Percentiles rank a stretch among this genome's conserved stretches.
Conservation (phyloP, 148 eudicot species). For the Drosera capensis region DNA sequence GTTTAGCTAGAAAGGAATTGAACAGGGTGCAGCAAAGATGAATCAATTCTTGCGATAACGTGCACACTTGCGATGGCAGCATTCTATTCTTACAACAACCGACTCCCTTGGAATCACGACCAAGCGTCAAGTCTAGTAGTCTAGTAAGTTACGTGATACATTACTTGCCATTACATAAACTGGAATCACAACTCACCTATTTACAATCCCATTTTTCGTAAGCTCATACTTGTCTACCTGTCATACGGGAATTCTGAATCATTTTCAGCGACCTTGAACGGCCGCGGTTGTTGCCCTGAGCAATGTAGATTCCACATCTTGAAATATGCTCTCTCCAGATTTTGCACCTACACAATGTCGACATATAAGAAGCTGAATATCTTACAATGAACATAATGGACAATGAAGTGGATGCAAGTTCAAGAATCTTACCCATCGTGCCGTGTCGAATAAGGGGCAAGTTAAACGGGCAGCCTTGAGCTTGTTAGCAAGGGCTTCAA, state of each 20-base stretch:
- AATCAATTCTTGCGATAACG: too few species aligned
- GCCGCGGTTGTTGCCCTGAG: slow-evolving; percentile 50
- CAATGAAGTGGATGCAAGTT: not conserved
- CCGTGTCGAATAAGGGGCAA: slow-evolving; percentile 83
- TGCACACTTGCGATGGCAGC: too few species aligned
- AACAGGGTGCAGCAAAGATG: too few species aligned
- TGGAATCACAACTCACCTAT: slow-evolving; percentile 5
- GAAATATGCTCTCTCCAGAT: slow-evolving; percentile 63
- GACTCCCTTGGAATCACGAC: too few species aligned
- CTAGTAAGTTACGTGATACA: too few species aligned
- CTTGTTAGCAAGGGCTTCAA: slow-evolving; percentile 36
- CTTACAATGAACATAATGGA: not conserved
- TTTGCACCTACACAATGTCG: slow-evolving; percentile 36
- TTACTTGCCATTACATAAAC: too few species aligned
- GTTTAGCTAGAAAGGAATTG: too few species aligned
- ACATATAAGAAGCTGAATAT: not conserved
- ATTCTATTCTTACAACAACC: slow-evolving; percentile 14
- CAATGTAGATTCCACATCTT: slow-evolving; percentile 90
- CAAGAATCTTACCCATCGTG: slow-evolving; percentile 51
- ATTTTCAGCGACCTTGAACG: slow-evolving; percentile 65
- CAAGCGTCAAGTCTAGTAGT: too few species aligned
- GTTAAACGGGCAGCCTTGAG: slow-evolving; percentile 61
- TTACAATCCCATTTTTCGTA: slow-evolving; percentile 17
- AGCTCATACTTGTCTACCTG: slow-evolving; percentile 20
- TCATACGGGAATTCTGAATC: slow-evolving; percentile 53